Evolutionary conservation across 257 asterid species (phyloP).

Genomic region (Ehretia macrophylla): DNA sequence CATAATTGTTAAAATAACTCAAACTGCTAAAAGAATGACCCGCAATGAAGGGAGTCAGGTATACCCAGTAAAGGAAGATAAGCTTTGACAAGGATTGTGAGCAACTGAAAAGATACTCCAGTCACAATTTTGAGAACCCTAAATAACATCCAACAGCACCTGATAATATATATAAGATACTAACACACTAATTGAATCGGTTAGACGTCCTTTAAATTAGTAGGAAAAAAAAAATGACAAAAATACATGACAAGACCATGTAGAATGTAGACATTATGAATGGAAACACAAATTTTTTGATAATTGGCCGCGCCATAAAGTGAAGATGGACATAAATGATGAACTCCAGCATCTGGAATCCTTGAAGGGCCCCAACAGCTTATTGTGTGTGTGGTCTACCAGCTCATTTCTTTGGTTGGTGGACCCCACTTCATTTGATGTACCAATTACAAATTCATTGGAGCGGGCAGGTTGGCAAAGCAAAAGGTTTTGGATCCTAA

Average conservation of each 20-base stretch:
- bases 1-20: too few relatives aligned
- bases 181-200: too few relatives aligned
- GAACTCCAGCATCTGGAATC: constrained; percentile 49
- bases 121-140: too few relatives aligned
- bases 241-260: neutral
- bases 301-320: constrained; percentile 31
- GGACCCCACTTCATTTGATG: constrained; percentile 41
- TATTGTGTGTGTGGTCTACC: constrained; percentile 20
- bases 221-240: neutral
- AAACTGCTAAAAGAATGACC: too few relatives aligned
- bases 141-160: too few relatives aligned
- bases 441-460: constrained; percentile 16
- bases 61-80: too few relatives aligned
- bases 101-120: too few relatives aligned
- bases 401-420: constrained; percentile 26
- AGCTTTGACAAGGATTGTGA: too few relatives aligned
- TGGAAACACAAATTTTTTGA: constrained; percentile 15
- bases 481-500: constrained; percentile 63
- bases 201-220: too few relatives aligned
- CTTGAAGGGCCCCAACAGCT: constrained; percentile 26
- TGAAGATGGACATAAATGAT: constrained; percentile 49
- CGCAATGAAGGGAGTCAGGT: too few relatives aligned
- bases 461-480: constrained; percentile 37
- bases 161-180: too few relatives aligned
- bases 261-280: neutral